phyloP scores from a whole-genome alignment of 78 protist genomes.

The Ministeria vibrans region DNA sequence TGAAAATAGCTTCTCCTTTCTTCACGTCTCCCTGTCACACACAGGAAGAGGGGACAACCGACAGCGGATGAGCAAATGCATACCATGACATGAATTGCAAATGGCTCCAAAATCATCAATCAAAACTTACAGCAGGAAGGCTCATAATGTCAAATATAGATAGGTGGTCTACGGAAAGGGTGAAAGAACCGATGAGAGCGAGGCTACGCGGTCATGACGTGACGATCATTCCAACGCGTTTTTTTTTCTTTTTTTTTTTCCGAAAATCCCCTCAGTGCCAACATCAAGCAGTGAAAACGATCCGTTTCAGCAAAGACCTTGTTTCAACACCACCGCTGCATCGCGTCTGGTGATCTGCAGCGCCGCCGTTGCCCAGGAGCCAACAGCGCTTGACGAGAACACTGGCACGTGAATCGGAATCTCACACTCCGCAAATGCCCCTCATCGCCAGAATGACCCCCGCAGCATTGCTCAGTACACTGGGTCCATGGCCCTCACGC shows the following conservation, averaged over 20 bases:
- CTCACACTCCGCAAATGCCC: too few species aligned
- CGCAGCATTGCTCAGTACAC: too few species aligned
- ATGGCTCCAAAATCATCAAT: neutral
- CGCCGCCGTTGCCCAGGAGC: too few species aligned
- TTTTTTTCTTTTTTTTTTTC: neutral
- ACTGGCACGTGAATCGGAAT: too few species aligned
- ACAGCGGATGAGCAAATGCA: neutral
- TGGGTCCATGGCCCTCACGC: too few species aligned
- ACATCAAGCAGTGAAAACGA: neutral
- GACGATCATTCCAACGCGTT: neutral
- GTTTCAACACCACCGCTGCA: too few species aligned
- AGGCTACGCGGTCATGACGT: neutral
- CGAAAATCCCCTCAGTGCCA: neutral
- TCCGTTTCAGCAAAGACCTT: neutral
- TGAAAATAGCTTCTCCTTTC: constrained; percentile 72
- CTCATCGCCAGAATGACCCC: too few species aligned
- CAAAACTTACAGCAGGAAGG: neutral
- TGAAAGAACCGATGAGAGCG: neutral
- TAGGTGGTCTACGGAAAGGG: neutral
- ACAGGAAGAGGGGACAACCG: neutral
- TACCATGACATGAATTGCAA: neutral
- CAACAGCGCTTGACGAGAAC: too few species aligned
- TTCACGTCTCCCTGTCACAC: constrained; percentile 24
- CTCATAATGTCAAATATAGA: neutral
- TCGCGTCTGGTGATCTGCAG: too few species aligned